Evolutionary conservation across 768 basidiomycete species (phyloP), one percentile per base, ranked within the genome.

Genomic region (Russula emetica): DNA sequence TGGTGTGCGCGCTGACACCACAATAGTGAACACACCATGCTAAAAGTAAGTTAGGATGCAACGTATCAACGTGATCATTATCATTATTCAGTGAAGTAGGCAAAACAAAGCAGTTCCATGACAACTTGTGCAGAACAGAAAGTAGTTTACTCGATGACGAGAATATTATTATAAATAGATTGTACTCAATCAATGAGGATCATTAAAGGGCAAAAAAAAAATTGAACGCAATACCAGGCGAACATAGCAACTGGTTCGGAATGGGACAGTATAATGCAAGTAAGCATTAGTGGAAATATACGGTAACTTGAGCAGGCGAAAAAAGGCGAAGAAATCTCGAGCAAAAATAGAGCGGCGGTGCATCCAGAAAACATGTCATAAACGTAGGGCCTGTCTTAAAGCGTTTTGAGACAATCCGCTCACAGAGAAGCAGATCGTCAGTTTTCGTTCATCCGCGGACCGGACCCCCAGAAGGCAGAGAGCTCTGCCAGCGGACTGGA

Each of bases 101-200:
- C 32, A 30, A n/a, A 22, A 36, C 47, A 2, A 44, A 59, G 62
- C 44, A 49, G n/a, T 30, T 64, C 55, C 58, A 60, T 18, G 55
- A 50, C 18, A 36, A 36, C 30, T 30, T 50, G 34, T 24, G 57
- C 34, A 54, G 34, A 64, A 32, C 24, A 60, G n/a, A 50, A 18
- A 40, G 18, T 16, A 40, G 38, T 8, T 22, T 22, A 14, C 5
- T n/a, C 58, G n/a, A 3, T 26, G 30, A 49, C n/a, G 47, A 49
- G 30, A 13, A 14, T 53, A 11, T 26, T 58, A 26, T 7, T 26
- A 30, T 52, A 42, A 60, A 55, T 32, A 30, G 49, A n/a, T 30
- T n/a, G 32, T 16, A 38, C 63, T 49, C 63, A 59, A 26, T 63
- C 62, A 38, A 63, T 63, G 57, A 63, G 62, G 42, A 54, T 38